Percentiles rank a stretch among this genome's conserved stretches.
Evolutionary conservation across 805 yeast species (phyloP).

Genomic region (Starmera dryadoides): DNA sequence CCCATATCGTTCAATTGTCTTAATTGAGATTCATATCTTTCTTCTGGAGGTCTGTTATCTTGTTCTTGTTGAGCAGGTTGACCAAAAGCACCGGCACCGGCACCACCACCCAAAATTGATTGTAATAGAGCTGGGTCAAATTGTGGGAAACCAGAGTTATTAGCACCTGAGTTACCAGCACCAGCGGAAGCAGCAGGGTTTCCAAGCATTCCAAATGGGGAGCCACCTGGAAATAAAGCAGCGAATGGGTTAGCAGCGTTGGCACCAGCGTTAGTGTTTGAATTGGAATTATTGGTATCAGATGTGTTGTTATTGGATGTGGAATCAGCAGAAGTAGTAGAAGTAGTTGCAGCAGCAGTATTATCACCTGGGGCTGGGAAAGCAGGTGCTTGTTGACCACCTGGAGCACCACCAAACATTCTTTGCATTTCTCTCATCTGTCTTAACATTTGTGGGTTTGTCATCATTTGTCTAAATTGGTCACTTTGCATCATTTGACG

Average conservation of each 20-base stretch:
- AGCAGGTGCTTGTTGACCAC: conserved; percentile 25
- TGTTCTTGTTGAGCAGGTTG: conserved; percentile 16
- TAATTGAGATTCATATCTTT: conserved; percentile 61
- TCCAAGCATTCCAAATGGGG: conserved; percentile 28
- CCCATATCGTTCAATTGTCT: conserved; percentile 80
- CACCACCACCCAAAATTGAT: conserved; percentile 38
- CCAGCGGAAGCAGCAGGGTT: conserved; percentile 19
- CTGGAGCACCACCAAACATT: conserved; percentile 30
- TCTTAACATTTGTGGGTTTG: conserved; percentile 82
- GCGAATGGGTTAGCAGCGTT: conserved; percentile 44
- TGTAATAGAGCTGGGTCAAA: conserved; percentile 42
- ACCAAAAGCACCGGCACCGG: no score
- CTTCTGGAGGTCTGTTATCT: conserved; percentile 75
- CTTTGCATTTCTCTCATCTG: conserved; percentile 73
- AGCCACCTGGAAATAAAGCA: conserved; percentile 29
- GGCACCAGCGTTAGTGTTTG: conserved; percentile 15
- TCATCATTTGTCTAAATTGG: conserved; percentile 66
- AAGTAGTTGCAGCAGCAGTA: conserved; percentile 13
- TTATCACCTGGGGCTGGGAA: conserved; percentile 22
- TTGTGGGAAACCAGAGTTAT: conserved; percentile 26
- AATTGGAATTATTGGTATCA: conserved; percentile 10
- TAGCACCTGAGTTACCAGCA: no score
- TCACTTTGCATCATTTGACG: conserved; percentile 83
- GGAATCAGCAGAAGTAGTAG: no score
- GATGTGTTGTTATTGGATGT: no score